phyloP scores from a whole-genome alignment of 176 grass and related monocot genomes.

The Oryza nivara region DNA sequence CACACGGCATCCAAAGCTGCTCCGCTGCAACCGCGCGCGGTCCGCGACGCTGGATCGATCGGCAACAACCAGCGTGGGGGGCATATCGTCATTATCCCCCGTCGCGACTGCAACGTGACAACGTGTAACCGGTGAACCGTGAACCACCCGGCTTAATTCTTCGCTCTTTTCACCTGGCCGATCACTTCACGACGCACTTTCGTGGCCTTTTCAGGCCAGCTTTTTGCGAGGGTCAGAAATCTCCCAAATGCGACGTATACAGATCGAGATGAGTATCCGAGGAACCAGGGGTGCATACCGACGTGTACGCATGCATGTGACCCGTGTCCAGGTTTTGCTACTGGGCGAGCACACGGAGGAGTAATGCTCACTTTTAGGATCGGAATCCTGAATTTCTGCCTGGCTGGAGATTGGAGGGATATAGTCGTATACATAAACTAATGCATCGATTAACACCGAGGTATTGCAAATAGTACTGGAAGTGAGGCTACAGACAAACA shows the following conservation, averaged over 20 bases:
- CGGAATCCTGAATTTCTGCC: not conserved
- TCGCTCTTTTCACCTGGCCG: not conserved
- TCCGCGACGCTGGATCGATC: not conserved
- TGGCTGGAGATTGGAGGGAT: constrained; percentile 20
- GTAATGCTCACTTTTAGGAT: too few species aligned
- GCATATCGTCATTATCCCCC: not conserved
- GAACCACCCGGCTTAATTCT: not conserved
- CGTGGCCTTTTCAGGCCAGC: not conserved
- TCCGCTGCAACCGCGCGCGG: constrained; percentile 3
- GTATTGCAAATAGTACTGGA: constrained; percentile 21
- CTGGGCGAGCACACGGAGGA: too few species aligned
- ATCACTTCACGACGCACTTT: not conserved
- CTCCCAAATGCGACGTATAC: not conserved
- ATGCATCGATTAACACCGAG: constrained; percentile 24
- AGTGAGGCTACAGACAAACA: not conserved
- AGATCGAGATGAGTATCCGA: not conserved
- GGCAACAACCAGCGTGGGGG: not conserved
- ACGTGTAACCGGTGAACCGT: not conserved
- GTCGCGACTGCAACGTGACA: not conserved
- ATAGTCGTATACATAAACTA: not conserved
- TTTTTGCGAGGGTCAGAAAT: not conserved
- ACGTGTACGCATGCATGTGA: not conserved
- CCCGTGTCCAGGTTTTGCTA: not conserved
- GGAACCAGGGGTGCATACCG: not conserved
- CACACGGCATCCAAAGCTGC: constrained; percentile 46